Percentiles rank a stretch among this genome's conserved stretches.
Conservation (phyloP, 306 rosid species). For the Lithocarpus polystachyus region DNA sequence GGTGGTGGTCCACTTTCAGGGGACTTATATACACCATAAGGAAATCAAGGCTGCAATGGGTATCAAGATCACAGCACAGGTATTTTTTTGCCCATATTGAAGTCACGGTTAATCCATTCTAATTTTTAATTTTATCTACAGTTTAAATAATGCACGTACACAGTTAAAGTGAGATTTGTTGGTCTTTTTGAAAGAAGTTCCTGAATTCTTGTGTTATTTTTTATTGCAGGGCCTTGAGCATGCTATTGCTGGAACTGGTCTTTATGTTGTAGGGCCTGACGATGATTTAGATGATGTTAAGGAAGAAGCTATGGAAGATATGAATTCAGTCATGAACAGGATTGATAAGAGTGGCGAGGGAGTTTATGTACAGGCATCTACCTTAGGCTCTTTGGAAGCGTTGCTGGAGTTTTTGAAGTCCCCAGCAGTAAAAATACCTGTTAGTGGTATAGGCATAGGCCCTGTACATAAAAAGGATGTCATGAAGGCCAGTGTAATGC, state of each 20-base stretch:
- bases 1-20: conserved; percentile 56
- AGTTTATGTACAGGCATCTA: conserved; percentile 98
- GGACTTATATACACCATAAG: conserved; percentile 84
- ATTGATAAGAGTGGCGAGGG: conserved; percentile 93
- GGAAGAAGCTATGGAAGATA: conserved; percentile 78
- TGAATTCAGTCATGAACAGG: conserved; percentile 79
- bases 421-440: conserved; percentile 88
- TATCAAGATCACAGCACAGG: conserved; percentile 94
- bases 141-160: not conserved
- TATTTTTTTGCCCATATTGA: conserved; percentile 31
- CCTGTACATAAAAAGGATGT: conserved; percentile 97
- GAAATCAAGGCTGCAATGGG: conserved; percentile 99
- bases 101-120: conserved; percentile 2
- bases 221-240: conserved; percentile 83
- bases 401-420: conserved; percentile 87
- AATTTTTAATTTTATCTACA: not conserved
- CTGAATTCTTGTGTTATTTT: conserved; percentile 12
- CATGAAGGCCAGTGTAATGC: conserved; percentile 98
- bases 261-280: conserved; percentile 75
- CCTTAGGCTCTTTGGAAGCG: conserved; percentile 96
- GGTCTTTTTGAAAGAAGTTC: not conserved
- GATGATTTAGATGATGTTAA: conserved; percentile 81
- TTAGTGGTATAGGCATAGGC: conserved; percentile 88
- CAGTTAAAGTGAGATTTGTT: not conserved
- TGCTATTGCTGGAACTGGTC: conserved; percentile 91